Percentiles rank a stretch among this genome's conserved stretches.
phyloP scores from a whole-genome alignment of 2,329 filamentous ascomycete genomes.

The Fusarium armeniacum region DNA sequence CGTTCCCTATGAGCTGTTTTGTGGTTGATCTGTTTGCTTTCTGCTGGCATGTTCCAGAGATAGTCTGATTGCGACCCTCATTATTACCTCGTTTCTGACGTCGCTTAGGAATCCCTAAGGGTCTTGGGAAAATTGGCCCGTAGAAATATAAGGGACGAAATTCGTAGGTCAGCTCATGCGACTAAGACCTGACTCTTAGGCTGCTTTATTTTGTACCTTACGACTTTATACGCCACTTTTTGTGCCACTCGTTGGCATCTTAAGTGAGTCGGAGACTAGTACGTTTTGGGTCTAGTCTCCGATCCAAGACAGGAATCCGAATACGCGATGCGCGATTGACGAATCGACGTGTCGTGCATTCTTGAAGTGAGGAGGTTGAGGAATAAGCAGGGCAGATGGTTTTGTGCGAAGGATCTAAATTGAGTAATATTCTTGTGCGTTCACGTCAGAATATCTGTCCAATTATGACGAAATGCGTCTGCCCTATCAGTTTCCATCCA shows the following conservation, averaged over 20 bases:
- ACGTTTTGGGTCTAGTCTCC: slow-evolving; percentile 52
- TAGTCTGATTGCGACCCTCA: background rate
- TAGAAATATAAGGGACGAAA: no score
- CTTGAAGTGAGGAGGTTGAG: background rate
- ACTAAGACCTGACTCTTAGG: no score
- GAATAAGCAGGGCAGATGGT: background rate
- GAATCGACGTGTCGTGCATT: slow-evolving; percentile 9
- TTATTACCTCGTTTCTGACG: slow-evolving; percentile 6
- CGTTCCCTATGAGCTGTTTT: background rate
- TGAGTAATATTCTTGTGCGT: slow-evolving; percentile 6
- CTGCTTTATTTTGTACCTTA: no score
- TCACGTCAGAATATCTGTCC: slow-evolving; percentile 31
- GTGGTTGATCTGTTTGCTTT: background rate
- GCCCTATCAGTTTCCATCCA: slow-evolving; percentile 40
- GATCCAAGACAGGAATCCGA: slow-evolving; percentile 38
- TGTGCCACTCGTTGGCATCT: background rate
- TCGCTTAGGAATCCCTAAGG: background rate
- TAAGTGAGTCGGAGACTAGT: slow-evolving; percentile 41
- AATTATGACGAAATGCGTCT: slow-evolving; percentile 30
- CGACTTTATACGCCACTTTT: no score
- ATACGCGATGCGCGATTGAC: slow-evolving; percentile 10
- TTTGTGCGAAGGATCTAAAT: background rate
- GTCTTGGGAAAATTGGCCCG: no score
- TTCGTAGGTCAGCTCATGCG: no score
- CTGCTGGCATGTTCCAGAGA: slow-evolving; percentile 3